These are phyloP conservation scores for Fusarium bulbicola DNA, from an alignment of 2,329 filamentous ascomycete genomes.

Conservation along the genomic window DNA sequence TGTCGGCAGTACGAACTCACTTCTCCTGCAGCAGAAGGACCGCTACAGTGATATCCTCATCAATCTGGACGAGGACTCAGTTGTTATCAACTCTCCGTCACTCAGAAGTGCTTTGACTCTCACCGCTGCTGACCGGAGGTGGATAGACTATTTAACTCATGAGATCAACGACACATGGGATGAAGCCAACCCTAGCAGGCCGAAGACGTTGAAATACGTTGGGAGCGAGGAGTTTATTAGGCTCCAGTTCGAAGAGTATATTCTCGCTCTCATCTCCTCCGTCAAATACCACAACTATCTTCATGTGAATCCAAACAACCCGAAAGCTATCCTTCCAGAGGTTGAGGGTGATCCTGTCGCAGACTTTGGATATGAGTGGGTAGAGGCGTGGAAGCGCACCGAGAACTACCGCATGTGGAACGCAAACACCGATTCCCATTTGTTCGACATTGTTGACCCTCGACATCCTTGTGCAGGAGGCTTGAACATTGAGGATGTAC, in stretches of 20 bases:
- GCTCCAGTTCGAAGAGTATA: slow-evolving; percentile 95
- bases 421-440: slow-evolving; percentile 79
- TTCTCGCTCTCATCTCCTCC: slow-evolving; percentile 85
- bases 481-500: slow-evolving; percentile 92
- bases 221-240: slow-evolving; percentile 98
- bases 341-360: slow-evolving; percentile 84
- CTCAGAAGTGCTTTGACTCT: slow-evolving; percentile 79
- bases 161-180: slow-evolving; percentile 98
- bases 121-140: slow-evolving; percentile 87
- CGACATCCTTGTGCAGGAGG: slow-evolving; percentile 93
- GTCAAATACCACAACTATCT: slow-evolving; percentile 88
- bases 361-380: slow-evolving; percentile 86
- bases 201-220: slow-evolving; percentile 94
- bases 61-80: slow-evolving; percentile 89
- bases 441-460: slow-evolving; percentile 95
- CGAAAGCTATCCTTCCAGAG: slow-evolving; percentile 69
- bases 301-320: slow-evolving; percentile 74
- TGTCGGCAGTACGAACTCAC: slow-evolving; percentile 94
- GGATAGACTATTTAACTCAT: slow-evolving; percentile 96
- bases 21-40: slow-evolving; percentile 92
- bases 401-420: slow-evolving; percentile 94
- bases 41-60: slow-evolving; percentile 96
- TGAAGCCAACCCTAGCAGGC: slow-evolving; percentile 83
- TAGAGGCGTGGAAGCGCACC: slow-evolving; percentile 87
- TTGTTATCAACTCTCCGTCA: slow-evolving; percentile 84